Evolutionary conservation across 1,284 basidiomycete genomes (phyloP).

Genomic region (Butyriboletus appendiculatus): DNA sequence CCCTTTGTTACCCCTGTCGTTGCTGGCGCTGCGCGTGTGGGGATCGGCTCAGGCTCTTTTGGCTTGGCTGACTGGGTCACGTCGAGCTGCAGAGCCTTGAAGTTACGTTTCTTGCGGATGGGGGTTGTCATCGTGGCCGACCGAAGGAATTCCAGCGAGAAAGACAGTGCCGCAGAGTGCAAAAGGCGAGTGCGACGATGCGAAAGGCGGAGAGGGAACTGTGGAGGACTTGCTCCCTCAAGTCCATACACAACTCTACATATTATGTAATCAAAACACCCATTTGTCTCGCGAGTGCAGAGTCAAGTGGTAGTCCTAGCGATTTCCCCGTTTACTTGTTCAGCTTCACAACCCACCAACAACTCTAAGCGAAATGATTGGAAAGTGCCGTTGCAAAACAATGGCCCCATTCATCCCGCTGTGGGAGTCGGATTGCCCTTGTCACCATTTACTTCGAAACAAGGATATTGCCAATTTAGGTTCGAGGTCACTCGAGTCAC

Average conservation of each 20-base stretch:
- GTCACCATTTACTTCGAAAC: background rate
- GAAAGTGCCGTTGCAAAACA: background rate
- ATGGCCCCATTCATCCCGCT: background rate
- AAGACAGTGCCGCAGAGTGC: background rate
- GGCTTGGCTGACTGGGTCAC: constrained; percentile 48
- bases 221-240: background rate
- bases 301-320: background rate
- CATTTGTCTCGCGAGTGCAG: background rate
- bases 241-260: constrained; percentile 4
- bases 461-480: background rate
- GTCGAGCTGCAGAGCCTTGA: constrained; percentile 72
- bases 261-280: constrained; percentile 23
- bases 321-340: background rate
- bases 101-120: constrained; percentile 79
- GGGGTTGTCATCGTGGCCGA: constrained; percentile 41
- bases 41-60: constrained; percentile 39
- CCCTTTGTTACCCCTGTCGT: constrained; percentile 37
- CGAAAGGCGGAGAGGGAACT: constrained; percentile 20
- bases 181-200: constrained; percentile 10
- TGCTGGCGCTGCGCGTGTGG: constrained; percentile 39
- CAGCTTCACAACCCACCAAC: background rate
- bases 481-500: too few species aligned
- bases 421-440: background rate
- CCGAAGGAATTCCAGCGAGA: constrained; percentile 3
- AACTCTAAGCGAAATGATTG: background rate